A percentile compares a stretch with the other conserved stretches of the same genome.
phyloP scores from a whole-genome alignment of 2,329 filamentous ascomycete species.

The Aspergillus hiratsukae region DNA sequence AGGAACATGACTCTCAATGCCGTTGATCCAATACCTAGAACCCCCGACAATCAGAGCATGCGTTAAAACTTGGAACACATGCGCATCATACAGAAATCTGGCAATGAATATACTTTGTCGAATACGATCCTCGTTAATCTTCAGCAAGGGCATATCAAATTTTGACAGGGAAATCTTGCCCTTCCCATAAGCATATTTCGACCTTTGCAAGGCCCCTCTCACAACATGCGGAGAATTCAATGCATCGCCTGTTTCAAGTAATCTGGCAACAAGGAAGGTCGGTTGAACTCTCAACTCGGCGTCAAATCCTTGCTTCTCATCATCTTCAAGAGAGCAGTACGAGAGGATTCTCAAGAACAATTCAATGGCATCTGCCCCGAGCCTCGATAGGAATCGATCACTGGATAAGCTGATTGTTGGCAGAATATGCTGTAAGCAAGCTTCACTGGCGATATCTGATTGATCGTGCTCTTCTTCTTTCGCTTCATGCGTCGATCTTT shows the following conservation, averaged over 20 bases:
- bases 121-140: slow-evolving; percentile 34
- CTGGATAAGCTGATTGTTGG: slow-evolving; percentile 27
- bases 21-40: slow-evolving; percentile 33
- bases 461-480: background rate
- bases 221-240: slow-evolving; percentile 32
- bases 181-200: slow-evolving; percentile 29
- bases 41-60: slow-evolving; percentile 35
- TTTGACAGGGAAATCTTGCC: slow-evolving; percentile 20
- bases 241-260: slow-evolving; percentile 31
- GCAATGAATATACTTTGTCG: slow-evolving; percentile 39
- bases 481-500: background rate
- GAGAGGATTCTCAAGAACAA: slow-evolving; percentile 31
- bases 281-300: slow-evolving; percentile 24
- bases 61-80: slow-evolving; percentile 26
- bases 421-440: slow-evolving; percentile 5
- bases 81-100: slow-evolving; percentile 24
- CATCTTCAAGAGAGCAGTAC: slow-evolving; percentile 21
- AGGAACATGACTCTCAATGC: slow-evolving; percentile 19
- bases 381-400: slow-evolving; percentile 21
- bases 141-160: slow-evolving; percentile 24
- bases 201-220: slow-evolving; percentile 16
- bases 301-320: slow-evolving; percentile 16
- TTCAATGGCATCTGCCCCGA: slow-evolving; percentile 30
- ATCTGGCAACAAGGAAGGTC: slow-evolving; percentile 27
- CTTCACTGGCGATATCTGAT: background rate